A percentile compares a stretch with the other conserved stretches of the same genome.
Evolutionary conservation across 164 flowering plant species (phyloP).

Genomic region (Sextonia rubra): DNA sequence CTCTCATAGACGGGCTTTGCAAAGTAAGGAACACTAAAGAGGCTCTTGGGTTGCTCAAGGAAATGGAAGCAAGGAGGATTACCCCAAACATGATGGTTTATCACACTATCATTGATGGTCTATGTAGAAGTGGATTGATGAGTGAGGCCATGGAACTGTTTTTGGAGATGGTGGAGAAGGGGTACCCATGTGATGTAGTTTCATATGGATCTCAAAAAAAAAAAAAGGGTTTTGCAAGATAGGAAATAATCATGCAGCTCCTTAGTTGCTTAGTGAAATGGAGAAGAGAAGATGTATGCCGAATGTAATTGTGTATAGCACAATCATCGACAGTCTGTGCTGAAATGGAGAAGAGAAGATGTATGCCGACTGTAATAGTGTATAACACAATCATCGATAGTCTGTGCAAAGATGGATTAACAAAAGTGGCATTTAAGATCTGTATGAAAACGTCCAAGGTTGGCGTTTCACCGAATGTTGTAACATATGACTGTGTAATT

Average conservation of each 20-base stretch:
- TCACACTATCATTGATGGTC: slow-evolving; percentile 1
- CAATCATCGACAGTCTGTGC: not conserved
- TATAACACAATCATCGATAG: too few relatives aligned
- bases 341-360: too few relatives aligned
- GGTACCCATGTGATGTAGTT: not conserved
- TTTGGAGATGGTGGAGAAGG: not conserved
- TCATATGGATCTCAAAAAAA: not conserved
- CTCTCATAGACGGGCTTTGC: slow-evolving; percentile 4
- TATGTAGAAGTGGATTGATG: not conserved
- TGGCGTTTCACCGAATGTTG: not conserved
- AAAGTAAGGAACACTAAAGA: not conserved
- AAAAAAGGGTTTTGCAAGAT: not conserved
- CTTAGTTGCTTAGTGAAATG: not conserved
- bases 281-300: not conserved
- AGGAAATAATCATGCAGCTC: not conserved
- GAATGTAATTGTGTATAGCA: not conserved
- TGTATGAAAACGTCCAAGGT: not conserved
- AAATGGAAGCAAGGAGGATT: not conserved
- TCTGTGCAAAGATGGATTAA: slow-evolving; percentile 1
- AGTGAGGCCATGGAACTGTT: slow-evolving; percentile 2
- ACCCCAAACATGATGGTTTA: not conserved
- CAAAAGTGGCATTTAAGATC: not conserved
- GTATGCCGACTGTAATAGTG: too few relatives aligned
- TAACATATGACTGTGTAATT: not conserved
- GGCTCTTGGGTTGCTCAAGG: slow-evolving; percentile 1